Evolutionary conservation across 768 basidiomycete species (phyloP).

Genomic region (Leccinum subtestaceum): DNA sequence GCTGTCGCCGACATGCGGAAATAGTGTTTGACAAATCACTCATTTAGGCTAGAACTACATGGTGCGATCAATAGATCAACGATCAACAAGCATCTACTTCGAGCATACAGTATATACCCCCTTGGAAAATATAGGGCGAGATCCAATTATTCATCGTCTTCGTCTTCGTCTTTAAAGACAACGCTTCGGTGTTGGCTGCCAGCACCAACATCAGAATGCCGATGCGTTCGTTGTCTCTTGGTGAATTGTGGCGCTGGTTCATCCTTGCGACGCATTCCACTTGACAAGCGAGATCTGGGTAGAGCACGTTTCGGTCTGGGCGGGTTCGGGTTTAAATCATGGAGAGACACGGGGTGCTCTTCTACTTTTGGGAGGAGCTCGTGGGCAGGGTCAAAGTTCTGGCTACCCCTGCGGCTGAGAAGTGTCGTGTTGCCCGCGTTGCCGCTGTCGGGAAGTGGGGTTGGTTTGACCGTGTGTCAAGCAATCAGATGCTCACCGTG

Average conservation of each 20-base stretch:
- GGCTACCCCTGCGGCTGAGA: conserved; percentile 9
- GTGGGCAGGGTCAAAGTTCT: conserved; percentile 7
- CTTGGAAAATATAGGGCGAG: neutral
- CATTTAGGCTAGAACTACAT: conserved; percentile 9
- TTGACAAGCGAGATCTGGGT: conserved; percentile 22
- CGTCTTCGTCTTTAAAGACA: conserved; percentile 13
- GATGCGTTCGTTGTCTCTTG: conserved; percentile 27
- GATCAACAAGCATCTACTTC: neutral
- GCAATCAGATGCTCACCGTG: conserved; percentile 12
- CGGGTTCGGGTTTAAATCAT: conserved; percentile 4
- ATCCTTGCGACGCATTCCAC: conserved; percentile 1
- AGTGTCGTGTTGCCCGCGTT: neutral
- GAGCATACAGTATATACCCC: neutral
- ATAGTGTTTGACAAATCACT: neutral
- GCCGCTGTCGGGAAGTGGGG: conserved; percentile 6
- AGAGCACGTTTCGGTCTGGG: conserved; percentile 29
- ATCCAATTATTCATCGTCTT: conserved; percentile 15
- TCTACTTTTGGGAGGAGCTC: conserved; percentile 24
- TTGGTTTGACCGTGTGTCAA: neutral
- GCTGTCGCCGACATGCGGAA: neutral
- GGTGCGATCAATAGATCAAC: neutral
- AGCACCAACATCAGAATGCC: conserved; percentile 17
- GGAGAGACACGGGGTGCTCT: conserved; percentile 17
- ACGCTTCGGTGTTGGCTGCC: conserved; percentile 2
- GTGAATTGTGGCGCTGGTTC: conserved; percentile 1